Percentiles rank a stretch among this genome's conserved stretches.
Conservation (phyloP, 2,329 filamentous ascomycete genomes). For the Neonectria hederae region DNA sequence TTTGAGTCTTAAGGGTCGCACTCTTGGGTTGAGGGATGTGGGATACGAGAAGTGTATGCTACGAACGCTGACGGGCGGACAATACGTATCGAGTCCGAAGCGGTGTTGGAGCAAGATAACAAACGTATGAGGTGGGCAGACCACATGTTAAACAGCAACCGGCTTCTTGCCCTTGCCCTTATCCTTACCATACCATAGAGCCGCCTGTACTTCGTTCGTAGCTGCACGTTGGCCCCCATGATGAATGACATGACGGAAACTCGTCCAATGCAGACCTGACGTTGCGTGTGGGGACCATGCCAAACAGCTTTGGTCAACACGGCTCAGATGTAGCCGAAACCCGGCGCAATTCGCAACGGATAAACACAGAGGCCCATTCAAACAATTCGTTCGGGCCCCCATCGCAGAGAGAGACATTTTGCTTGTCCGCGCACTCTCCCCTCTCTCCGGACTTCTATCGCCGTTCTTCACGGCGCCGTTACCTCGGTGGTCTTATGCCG, state of each 20-base stretch:
- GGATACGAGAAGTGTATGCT: conserved; percentile 8
- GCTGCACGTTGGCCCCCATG: conserved; percentile 7
- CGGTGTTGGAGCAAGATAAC: conserved; percentile 19
- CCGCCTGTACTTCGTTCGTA: conserved; percentile 8
- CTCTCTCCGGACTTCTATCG: conserved; percentile 16
- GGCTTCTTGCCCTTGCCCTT: conserved; percentile 6
- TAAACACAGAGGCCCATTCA: background rate
- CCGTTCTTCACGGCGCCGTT: conserved; percentile 10
- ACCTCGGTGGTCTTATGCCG: conserved; percentile 41
- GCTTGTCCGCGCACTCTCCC: background rate
- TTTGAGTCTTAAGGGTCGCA: background rate
- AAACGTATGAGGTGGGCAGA: conserved; percentile 20
- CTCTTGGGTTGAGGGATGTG: background rate
- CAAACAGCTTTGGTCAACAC: conserved; percentile 5
- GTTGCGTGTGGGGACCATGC: conserved; percentile 19
- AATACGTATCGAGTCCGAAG: background rate
- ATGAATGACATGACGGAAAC: conserved; percentile 22
- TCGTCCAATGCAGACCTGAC: conserved; percentile 11
- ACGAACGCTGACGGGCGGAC: background rate
- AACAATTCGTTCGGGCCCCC: background rate
- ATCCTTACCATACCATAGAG: conserved; percentile 3
- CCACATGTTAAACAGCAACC: conserved; percentile 12
- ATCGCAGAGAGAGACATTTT: background rate
- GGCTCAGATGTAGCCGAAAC: conserved; percentile 14
- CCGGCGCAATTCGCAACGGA: conserved; percentile 7